Base-by-base conservation (phyloP, 2,329 filamentous ascomycete species). In the Tympanopsis confertula region DNA sequence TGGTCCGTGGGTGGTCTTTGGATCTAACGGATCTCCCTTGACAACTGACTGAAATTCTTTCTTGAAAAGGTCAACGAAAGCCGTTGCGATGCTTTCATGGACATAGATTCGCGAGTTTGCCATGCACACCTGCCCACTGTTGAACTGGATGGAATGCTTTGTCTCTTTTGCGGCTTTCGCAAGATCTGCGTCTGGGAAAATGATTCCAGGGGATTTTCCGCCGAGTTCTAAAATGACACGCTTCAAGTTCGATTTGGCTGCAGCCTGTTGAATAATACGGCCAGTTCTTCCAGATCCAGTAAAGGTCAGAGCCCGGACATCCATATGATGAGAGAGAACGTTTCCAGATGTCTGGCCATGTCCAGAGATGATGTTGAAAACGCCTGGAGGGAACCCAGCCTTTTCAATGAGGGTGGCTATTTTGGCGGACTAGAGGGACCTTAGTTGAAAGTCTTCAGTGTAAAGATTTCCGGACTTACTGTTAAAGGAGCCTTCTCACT, bases 401-500 rank as follows among this genome's bases (percentile, higher is more conserved):
- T 63, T 45, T 19, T 54, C 49, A 14, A 61, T 43, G 1, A 66
- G 44, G 13, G 51, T 49, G 3, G 56, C 62, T 19, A 56, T n/a
- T n/a, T n/a, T n/a, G 14, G 50, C 44, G n/a, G 52, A 59, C 54
- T 59, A 20, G 35, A 17, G 13, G 20, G 35, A 3, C 13, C 13
- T 15, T 20, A 17, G 45, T 18, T 42, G 22, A 35, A 18, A 14
- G 42, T 19, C 19, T 38, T 24, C 20, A 20, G 5, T 19, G 15
- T 17, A 35, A 26, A 4, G 37, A 30, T 26, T 15, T n/a, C 17
- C 46, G 30, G n/a, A 45, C 54, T 47, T 44, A 70, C 69, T 2
- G 71, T 71, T 37, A 82, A 53, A 0, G 77, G 77, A 0, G 75
- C 71, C 46, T 76, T 67, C 55, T 82, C 76, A 41, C 69, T 74